These are phyloP conservation scores for Myxozyma udenii DNA, from an alignment of 805 yeast species.

Conservation along the genomic window DNA sequence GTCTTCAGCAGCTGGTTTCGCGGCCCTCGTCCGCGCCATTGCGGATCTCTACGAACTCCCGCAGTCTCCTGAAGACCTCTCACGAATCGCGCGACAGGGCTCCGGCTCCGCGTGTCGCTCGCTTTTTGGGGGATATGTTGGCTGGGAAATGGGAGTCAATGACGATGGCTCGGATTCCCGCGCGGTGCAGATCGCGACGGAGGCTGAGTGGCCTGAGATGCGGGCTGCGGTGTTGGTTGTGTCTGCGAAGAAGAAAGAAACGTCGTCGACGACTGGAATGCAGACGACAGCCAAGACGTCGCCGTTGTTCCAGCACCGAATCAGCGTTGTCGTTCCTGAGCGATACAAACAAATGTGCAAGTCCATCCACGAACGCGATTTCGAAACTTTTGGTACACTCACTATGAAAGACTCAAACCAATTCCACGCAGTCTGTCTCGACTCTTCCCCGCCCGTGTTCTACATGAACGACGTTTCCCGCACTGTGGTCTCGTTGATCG, in stretches of 20 bases:
- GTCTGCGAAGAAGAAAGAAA: conserved; percentile 89
- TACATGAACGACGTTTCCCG: conserved; percentile 89
- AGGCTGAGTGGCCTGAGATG: conserved; percentile 86
- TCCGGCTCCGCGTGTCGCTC: conserved; percentile 99
- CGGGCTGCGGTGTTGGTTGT: conserved; percentile 90
- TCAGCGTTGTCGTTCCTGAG: conserved; percentile 77
- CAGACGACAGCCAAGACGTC: conserved; percentile 90
- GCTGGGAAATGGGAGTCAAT: conserved; percentile 93
- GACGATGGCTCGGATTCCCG: conserved; percentile 85
- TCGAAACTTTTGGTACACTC: conserved; percentile 74
- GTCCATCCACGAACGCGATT: conserved; percentile 71
- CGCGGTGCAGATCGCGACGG: conserved; percentile 88
- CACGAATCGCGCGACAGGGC: conserved; percentile 94
- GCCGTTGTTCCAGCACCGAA: conserved; percentile 76
- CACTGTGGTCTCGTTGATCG: conserved; percentile 72
- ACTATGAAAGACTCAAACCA: conserved; percentile 97
- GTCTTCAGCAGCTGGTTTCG: conserved; percentile 97
- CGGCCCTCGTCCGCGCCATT: conserved; percentile 89
- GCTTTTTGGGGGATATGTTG: conserved; percentile 94
- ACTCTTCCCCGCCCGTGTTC: conserved; percentile 92
- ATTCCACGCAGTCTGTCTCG: conserved; percentile 97
- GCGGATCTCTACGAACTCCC: conserved; percentile 82
- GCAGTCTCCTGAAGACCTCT: conserved; percentile 77
- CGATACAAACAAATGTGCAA: conserved; percentile 80
- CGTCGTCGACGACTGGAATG: conserved; percentile 95